These are phyloP conservation scores for Pyrenochaeta sp. DNA, from an alignment of 2,329 filamentous ascomycete species.

Conservation along the genomic window DNA sequence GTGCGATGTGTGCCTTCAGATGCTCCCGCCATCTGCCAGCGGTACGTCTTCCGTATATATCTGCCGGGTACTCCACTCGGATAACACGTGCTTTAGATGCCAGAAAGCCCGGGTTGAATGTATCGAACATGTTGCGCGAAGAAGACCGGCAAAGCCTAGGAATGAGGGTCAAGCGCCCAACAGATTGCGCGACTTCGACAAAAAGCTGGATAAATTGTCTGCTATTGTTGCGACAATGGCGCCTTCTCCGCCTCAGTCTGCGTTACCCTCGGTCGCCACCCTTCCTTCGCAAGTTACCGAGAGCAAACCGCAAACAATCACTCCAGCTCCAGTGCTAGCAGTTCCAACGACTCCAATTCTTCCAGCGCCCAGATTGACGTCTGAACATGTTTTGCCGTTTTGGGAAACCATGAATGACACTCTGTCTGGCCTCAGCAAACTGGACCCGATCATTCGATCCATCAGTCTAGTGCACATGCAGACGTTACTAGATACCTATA, in stretches of 20 bases:
- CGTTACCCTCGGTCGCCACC: slow-evolving; percentile 31
- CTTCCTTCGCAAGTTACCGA: slow-evolving; percentile 34
- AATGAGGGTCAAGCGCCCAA: slow-evolving; percentile 34
- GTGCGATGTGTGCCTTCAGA: slow-evolving; percentile 47
- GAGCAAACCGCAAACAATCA: slow-evolving; percentile 22
- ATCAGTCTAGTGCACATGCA: slow-evolving; percentile 47
- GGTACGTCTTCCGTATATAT: slow-evolving; percentile 30
- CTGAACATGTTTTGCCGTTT: slow-evolving; percentile 37
- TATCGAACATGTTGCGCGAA: slow-evolving; percentile 47
- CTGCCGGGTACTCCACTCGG: slow-evolving; percentile 21
- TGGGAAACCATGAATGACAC: slow-evolving; percentile 46
- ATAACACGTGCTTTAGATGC: slow-evolving; percentile 46
- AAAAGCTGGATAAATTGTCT: slow-evolving; percentile 43
- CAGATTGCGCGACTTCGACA: slow-evolving; percentile 43
- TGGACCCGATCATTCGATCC: slow-evolving; percentile 43
- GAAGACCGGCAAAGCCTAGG: slow-evolving; percentile 44
- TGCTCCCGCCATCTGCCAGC: slow-evolving; percentile 40
- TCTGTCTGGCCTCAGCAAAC: slow-evolving; percentile 35
- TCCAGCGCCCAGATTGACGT: slow-evolving; percentile 30
- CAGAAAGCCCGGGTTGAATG: slow-evolving; percentile 47
- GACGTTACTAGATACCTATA: slow-evolving; percentile 39
- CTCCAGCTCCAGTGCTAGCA: slow-evolving; percentile 18
- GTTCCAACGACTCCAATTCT: slow-evolving; percentile 26
- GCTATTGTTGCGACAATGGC: slow-evolving; percentile 40
- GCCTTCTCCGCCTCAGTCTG: slow-evolving; percentile 28